Evolutionary conservation across 2,329 filamentous ascomycete genomes (phyloP).

Genomic region (Aspergillus latus): DNA sequence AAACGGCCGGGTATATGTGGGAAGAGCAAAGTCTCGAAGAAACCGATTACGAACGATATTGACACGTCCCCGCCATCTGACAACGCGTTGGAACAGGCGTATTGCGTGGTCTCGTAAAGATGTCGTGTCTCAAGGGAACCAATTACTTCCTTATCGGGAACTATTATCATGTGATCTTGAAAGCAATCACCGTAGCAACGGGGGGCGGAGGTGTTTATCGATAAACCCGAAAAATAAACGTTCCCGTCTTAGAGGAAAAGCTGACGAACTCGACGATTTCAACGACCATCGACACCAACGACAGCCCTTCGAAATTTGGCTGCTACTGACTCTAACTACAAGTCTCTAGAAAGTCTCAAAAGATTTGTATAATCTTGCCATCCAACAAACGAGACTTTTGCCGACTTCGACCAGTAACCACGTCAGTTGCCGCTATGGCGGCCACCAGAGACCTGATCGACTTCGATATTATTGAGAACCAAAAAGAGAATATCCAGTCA

Average conservation of each 20-base stretch:
- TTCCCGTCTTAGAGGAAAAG: not conserved
- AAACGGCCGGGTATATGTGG: too few relatives aligned
- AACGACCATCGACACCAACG: conserved; percentile 6
- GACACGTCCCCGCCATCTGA: not conserved
- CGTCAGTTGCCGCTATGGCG: conserved; percentile 48
- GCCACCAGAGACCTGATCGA: conserved; percentile 46
- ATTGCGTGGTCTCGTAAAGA: not conserved
- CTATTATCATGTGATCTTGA: conserved; percentile 26
- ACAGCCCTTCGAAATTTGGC: not conserved
- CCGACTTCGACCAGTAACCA: not conserved
- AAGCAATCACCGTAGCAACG: conserved; percentile 32
- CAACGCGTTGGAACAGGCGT: not conserved
- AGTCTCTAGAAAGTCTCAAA: not conserved
- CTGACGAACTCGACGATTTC: not conserved
- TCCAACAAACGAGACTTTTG: too few relatives aligned
- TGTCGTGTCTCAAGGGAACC: not conserved
- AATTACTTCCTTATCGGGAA: conserved; percentile 14
- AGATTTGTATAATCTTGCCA: too few relatives aligned
- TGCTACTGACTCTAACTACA: not conserved
- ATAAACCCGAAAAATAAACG: conserved; percentile 27
- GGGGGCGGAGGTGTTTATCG: conserved; percentile 35
- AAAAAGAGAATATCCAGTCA: conserved; percentile 97
- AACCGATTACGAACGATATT: not conserved
- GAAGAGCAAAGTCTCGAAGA: too few relatives aligned
- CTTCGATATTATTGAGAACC: conserved; percentile 92